These are phyloP conservation scores for Schoenoplectus triqueter DNA, from an alignment of 202 grass and related monocot species.

Conservation along the genomic window DNA sequence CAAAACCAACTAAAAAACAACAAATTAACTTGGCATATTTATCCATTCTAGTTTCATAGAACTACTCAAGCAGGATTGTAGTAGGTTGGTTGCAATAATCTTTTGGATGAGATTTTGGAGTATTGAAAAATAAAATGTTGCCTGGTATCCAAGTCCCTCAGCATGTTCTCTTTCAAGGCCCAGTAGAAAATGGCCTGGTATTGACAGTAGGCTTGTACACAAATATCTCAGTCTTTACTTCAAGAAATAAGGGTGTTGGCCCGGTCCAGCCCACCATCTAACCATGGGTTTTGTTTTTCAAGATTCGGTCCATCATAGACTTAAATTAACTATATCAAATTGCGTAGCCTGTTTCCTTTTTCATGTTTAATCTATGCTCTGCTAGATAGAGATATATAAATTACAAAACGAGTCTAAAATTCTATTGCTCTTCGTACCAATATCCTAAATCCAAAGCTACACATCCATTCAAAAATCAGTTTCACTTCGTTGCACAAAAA, in stretches of 20 bases:
- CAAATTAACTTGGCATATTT: neutral
- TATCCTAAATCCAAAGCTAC: conserved; percentile 34
- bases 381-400: conserved; percentile 28
- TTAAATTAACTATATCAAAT: no score
- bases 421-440: conserved; percentile 20
- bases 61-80: neutral
- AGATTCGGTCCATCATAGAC: no score
- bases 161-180: neutral
- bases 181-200: neutral
- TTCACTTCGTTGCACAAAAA: conserved; percentile 29
- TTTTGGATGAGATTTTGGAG: neutral
- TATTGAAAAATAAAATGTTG: neutral
- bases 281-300: no score
- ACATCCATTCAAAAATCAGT: conserved; percentile 23
- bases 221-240: neutral
- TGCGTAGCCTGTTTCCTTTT: no score
- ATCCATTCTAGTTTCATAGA: neutral
- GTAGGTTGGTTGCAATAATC: neutral
- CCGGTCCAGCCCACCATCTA: no score
- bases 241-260: no score
- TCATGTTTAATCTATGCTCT: neutral
- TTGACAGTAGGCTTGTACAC: neutral
- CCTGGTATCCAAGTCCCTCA: neutral
- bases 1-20: neutral
- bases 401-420: conserved; percentile 35